Evolutionary conservation across 306 rosid species (phyloP), one percentile per base, ranked within the genome.

Genomic region (Carpinus fangiana): DNA sequence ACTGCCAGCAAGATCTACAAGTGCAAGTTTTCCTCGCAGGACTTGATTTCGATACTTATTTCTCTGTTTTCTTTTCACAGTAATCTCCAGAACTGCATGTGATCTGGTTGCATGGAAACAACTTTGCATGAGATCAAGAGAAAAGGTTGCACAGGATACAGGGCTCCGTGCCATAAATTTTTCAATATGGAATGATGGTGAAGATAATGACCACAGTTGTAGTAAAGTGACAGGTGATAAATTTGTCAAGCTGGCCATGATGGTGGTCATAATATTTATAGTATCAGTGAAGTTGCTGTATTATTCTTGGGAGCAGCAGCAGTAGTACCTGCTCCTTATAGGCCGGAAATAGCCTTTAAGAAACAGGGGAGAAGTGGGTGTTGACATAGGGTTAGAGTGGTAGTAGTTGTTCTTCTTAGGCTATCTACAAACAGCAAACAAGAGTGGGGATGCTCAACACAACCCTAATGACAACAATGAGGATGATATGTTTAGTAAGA

Each of bases 1-100:
- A 61, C 93, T 87, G 76, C 90, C 93, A 18, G 90, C 90, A 74
- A 89, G 93, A 83, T 89, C 93, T 71, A 89, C 90, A 48, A 85
- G 93, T 20, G 90, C 90, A 4, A 89, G 93, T 85, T 87, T 89
- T 72, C 90, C 93, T 8, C 78, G 85, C 85, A 85, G 60, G 72
- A 89, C 81, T 84, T 89, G 93, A 87, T 81, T 87, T 79, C 80
- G 80, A 54, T 85, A 83, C 76, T 81, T 89, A 72, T 87, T 89
- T 81, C 77, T 89, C 78, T 82, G 87, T 74, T 89, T 89, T 70
- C 90, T 87, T 76, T 85, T 85, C 36, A 89, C 89, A 60, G 78
- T 83, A 28, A 89, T 87, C 87, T 89, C 93, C 80, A 89, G 71
- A 69, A 87, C 93, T 52, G 93, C 93, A 82, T 89, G 93, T 18